These are phyloP conservation scores for Cadophora malorum DNA, from an alignment of 2,329 filamentous ascomycete genomes.

Conservation along the genomic window DNA sequence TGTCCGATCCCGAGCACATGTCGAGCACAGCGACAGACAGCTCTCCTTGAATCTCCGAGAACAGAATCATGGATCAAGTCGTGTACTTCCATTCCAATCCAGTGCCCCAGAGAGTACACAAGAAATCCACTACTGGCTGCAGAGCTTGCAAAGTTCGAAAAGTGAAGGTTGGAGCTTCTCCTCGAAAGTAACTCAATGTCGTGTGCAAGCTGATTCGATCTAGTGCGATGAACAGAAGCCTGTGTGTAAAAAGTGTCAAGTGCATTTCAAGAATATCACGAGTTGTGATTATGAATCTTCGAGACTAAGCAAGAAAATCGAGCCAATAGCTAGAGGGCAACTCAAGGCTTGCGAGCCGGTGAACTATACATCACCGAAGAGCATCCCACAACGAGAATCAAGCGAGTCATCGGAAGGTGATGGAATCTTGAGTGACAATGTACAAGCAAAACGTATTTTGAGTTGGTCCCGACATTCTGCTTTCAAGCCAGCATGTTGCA, in stretches of 20 bases:
- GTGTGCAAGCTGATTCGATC: background rate
- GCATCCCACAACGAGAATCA: background rate
- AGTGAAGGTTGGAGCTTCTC: slow-evolving; percentile 29
- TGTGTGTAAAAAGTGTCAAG: slow-evolving; percentile 29
- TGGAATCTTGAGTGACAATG: background rate
- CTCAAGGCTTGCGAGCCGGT: background rate
- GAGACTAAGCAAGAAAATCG: background rate
- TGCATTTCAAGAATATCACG: slow-evolving; percentile 34
- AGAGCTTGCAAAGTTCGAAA: slow-evolving; percentile 32
- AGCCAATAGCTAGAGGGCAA: background rate
- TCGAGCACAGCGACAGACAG: background rate
- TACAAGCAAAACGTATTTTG: background rate
- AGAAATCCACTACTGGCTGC: slow-evolving; percentile 32
- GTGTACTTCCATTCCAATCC: slow-evolving; percentile 29
- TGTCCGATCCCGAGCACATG: slow-evolving; percentile 19
- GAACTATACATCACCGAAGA: background rate
- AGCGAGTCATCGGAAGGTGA: too few species aligned
- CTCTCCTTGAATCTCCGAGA: background rate
- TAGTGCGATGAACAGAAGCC: slow-evolving; percentile 33
- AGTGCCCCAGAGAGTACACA: slow-evolving; percentile 27
- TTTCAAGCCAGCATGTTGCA: background rate
- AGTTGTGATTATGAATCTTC: slow-evolving; percentile 28
- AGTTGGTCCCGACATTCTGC: background rate
- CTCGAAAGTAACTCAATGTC: background rate
- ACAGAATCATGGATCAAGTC: background rate